phyloP scores from a whole-genome alignment of 2,329 filamentous ascomycete species.

The Fusarium newnesense region DNA sequence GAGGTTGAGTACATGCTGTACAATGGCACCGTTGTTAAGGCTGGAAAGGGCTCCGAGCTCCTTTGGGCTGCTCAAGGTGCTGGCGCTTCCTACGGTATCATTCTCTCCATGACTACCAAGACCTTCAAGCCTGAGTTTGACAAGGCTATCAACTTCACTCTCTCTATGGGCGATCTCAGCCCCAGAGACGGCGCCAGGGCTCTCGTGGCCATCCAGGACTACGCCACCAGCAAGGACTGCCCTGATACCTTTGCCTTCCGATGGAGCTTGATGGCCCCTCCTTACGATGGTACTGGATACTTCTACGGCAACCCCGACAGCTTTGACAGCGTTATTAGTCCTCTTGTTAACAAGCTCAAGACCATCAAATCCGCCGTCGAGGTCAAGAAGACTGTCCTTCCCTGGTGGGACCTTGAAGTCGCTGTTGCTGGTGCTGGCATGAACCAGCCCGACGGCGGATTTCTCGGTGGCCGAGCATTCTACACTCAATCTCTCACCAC shows the following conservation, averaged over 20 bases:
- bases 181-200: slow-evolving; percentile 30
- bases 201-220: slow-evolving; percentile 40
- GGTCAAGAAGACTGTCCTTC: slow-evolving; percentile 33
- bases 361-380: slow-evolving; percentile 9
- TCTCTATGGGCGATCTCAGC: slow-evolving; percentile 25
- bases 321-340: slow-evolving; percentile 31
- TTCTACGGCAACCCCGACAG: slow-evolving; percentile 40
- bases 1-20: slow-evolving; percentile 40
- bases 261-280: slow-evolving; percentile 30
- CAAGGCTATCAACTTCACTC: slow-evolving; percentile 37
- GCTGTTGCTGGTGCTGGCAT: slow-evolving; percentile 32
- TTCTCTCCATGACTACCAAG: slow-evolving; percentile 39
- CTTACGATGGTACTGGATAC: slow-evolving; percentile 32
- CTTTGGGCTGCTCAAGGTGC: slow-evolving; percentile 41
- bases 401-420: slow-evolving; percentile 40
- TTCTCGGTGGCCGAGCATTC: slow-evolving; percentile 37
- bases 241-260: slow-evolving; percentile 40
- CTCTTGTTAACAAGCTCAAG: slow-evolving; percentile 26
- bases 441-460: slow-evolving; percentile 34
- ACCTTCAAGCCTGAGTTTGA: slow-evolving; percentile 37
- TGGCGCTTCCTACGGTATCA: slow-evolving; percentile 37
- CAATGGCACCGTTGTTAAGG: slow-evolving; percentile 41
- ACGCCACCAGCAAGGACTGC: slow-evolving; percentile 14
- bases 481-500: slow-evolving; percentile 36
- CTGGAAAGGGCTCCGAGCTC: slow-evolving; percentile 31